A percentile compares a stretch with the other conserved stretches of the same genome.
Conservation (phyloP, 768 basidiomycete genomes). For the Lactarius trivialis region DNA sequence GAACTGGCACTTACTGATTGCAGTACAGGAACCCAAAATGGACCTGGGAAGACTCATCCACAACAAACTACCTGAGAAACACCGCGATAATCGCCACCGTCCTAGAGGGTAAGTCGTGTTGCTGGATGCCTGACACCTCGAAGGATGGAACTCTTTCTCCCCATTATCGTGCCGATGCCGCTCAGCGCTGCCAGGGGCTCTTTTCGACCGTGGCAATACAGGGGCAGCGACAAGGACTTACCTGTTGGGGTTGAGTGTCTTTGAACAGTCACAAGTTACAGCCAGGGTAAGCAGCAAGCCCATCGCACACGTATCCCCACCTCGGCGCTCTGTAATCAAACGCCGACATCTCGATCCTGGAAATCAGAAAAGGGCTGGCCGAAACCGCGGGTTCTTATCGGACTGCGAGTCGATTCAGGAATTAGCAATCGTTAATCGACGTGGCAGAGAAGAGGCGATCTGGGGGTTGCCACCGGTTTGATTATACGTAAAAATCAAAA, state of each 20-base stretch:
- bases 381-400: slow-evolving; percentile 29
- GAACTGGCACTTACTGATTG: slow-evolving; percentile 48
- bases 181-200: slow-evolving; percentile 30
- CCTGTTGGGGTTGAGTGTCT: slow-evolving; percentile 38
- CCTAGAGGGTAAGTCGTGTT: slow-evolving; percentile 36
- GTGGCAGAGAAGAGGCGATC: background rate
- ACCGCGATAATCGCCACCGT: slow-evolving; percentile 45
- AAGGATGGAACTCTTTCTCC: slow-evolving; percentile 38
- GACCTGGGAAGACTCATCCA: slow-evolving; percentile 36
- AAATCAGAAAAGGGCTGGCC: slow-evolving; percentile 37
- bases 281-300: background rate
- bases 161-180: slow-evolving; percentile 31
- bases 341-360: slow-evolving; percentile 43
- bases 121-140: slow-evolving; percentile 42
- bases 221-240: slow-evolving; percentile 40
- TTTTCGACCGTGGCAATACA: slow-evolving; percentile 39
- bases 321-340: slow-evolving; percentile 28
- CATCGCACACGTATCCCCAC: background rate
- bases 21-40: background rate
- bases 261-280: slow-evolving; percentile 31
- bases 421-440: slow-evolving; percentile 3
- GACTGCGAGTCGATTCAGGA: slow-evolving; percentile 1
- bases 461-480: slow-evolving; percentile 33
- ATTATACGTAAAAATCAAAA: slow-evolving; percentile 39
- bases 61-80: slow-evolving; percentile 49